These are phyloP conservation scores for Ogataea paradorogensis DNA, from an alignment of 805 yeast species.

Conservation along the genomic window DNA sequence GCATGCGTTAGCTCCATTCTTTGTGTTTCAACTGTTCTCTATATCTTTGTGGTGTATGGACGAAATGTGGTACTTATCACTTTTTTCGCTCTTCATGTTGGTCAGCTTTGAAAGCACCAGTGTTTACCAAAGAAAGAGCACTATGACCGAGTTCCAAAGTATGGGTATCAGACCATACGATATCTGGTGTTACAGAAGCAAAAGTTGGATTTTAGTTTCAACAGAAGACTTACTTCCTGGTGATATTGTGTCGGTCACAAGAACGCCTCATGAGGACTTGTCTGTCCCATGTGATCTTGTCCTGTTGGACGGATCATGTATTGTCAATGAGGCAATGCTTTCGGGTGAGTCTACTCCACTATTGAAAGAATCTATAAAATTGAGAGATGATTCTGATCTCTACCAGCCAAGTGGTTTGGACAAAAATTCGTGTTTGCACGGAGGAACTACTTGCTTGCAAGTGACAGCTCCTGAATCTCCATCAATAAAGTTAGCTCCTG, in stretches of 20 bases:
- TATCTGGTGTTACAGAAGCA: slow-evolving; percentile 68
- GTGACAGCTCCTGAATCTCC: slow-evolving; percentile 65
- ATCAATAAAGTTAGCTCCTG: slow-evolving; percentile 68
- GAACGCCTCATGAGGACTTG: slow-evolving; percentile 80
- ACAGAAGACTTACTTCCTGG: slow-evolving; percentile 85
- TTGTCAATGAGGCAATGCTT: slow-evolving; percentile 97
- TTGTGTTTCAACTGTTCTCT: slow-evolving; percentile 94
- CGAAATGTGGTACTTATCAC: slow-evolving; percentile 93
- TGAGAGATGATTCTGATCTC: slow-evolving; percentile 69
- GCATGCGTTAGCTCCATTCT: slow-evolving; percentile 97
- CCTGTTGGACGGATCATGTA: slow-evolving; percentile 84
- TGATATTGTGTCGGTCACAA: slow-evolving; percentile 80
- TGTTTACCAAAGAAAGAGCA: slow-evolving; percentile 91
- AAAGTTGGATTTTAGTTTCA: slow-evolving; percentile 64
- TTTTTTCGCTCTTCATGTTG: slow-evolving; percentile 88
- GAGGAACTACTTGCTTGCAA: slow-evolving; percentile 96
- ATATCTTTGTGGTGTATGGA: slow-evolving; percentile 95
- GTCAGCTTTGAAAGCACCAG: slow-evolving; percentile 91
- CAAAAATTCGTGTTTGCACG: slow-evolving; percentile 83
- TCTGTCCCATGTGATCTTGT: slow-evolving; percentile 94
- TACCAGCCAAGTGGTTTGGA: slow-evolving; percentile 81
- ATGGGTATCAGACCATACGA: slow-evolving; percentile 95
- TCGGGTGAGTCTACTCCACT: slow-evolving; percentile 98
- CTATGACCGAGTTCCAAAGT: slow-evolving; percentile 91
- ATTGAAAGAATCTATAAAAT: slow-evolving; percentile 83